phyloP scores from a whole-genome alignment of 2,329 filamentous ascomycete species.

The Berkeleyomyces rouxiae region DNA sequence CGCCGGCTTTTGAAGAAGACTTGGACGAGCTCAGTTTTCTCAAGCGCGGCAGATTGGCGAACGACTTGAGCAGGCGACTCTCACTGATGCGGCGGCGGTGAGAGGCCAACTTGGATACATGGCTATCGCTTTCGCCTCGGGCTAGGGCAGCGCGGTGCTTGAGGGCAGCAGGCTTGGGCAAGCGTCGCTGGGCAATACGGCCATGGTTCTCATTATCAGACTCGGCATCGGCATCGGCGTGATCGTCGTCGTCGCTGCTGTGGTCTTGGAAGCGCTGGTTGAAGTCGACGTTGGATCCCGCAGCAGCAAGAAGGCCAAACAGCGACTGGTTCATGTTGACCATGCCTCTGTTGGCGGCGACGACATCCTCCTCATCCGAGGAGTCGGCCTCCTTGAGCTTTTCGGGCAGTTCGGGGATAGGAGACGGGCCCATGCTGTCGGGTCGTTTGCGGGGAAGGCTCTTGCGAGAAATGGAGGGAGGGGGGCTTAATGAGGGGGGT shows the following conservation, averaged over 20 bases:
- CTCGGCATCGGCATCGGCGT: slow-evolving; percentile 17
- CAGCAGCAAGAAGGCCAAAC: slow-evolving; percentile 80
- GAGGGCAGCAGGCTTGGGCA: slow-evolving; percentile 29
- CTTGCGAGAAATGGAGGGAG: neutral
- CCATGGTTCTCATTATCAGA: slow-evolving; percentile 14
- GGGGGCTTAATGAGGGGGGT: neutral
- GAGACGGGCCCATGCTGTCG: slow-evolving; percentile 2
- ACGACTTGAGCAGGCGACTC: slow-evolving; percentile 46
- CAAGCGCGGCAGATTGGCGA: slow-evolving; percentile 41
- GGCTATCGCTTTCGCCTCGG: neutral
- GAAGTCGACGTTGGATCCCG: slow-evolving; percentile 68
- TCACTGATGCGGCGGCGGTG: slow-evolving; percentile 32
- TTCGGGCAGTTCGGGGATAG: neutral
- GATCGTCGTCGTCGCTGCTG: slow-evolving; percentile 69
- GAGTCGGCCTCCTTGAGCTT: slow-evolving; percentile 20
- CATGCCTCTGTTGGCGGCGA: slow-evolving; percentile 27
- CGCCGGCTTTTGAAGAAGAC: neutral
- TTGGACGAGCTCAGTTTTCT: slow-evolving; percentile 22
- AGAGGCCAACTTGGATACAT: neutral
- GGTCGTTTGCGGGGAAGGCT: neutral
- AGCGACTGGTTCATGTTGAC: slow-evolving; percentile 86
- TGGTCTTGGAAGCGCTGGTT: slow-evolving; percentile 62
- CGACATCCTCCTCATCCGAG: slow-evolving; percentile 32
- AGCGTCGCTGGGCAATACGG: neutral
- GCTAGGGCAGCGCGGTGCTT: slow-evolving; percentile 19